phyloP scores from a whole-genome alignment of 2,329 filamentous ascomycete genomes.

The Coniochaeta ligniaria region DNA sequence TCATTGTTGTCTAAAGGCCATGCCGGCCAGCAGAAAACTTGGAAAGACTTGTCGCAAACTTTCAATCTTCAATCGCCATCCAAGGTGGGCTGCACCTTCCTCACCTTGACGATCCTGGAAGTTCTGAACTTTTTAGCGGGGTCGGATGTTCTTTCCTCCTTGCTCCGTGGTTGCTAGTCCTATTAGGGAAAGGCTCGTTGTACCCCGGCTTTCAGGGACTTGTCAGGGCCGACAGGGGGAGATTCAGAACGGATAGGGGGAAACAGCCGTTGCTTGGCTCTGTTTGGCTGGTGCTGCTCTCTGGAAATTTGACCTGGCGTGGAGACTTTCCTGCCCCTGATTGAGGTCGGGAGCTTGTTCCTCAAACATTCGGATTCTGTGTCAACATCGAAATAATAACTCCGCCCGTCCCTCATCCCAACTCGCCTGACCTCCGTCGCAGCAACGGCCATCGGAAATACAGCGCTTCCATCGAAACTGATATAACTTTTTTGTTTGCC shows the following conservation, averaged over 20 bases:
- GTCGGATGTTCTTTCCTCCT: slow-evolving; percentile 15
- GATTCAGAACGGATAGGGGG: slow-evolving; percentile 1
- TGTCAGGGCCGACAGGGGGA: background rate
- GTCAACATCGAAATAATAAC: slow-evolving; percentile 16
- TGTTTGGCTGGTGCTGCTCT: slow-evolving; percentile 11
- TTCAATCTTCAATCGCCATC: slow-evolving; percentile 5
- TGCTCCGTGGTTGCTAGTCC: slow-evolving; percentile 6
- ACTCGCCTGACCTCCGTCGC: slow-evolving; percentile 5
- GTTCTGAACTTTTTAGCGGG: slow-evolving; percentile 17
- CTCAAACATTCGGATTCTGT: slow-evolving; percentile 11
- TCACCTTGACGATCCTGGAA: slow-evolving; percentile 7
- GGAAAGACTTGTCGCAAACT: slow-evolving; percentile 15
- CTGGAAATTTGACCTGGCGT: slow-evolving; percentile 29
- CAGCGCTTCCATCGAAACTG: slow-evolving; percentile 6
- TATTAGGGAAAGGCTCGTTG: background rate
- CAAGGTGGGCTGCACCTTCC: slow-evolving; percentile 7
- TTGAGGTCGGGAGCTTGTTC: slow-evolving; percentile 17
- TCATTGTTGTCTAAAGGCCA: slow-evolving; percentile 61
- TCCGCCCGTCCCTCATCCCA: background rate
- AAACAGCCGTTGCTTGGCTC: background rate
- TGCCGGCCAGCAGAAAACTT: slow-evolving; percentile 15
- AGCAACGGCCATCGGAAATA: background rate
- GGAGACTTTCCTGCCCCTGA: slow-evolving; percentile 23
- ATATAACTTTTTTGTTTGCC: slow-evolving; percentile 7
- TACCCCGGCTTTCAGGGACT: slow-evolving; percentile 2